Evolutionary conservation across 2,329 filamentous ascomycete genomes (phyloP).

Genomic region (Stagonosporopsis rhizophila): DNA sequence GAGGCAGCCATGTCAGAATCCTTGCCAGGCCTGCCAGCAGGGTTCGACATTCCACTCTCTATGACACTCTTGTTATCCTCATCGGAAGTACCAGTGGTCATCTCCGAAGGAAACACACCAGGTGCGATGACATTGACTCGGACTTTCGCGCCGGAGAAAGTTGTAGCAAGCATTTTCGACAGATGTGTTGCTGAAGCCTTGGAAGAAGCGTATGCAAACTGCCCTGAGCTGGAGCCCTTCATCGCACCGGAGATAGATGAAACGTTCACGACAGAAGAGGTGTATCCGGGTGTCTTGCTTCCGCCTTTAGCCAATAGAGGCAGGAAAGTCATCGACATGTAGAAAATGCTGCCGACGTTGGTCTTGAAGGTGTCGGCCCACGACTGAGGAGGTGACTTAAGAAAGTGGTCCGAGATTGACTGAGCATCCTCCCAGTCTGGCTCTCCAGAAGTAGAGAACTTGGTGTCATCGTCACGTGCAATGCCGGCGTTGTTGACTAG

Average conservation of each 20-base stretch:
- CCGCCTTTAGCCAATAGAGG: constrained; percentile 60
- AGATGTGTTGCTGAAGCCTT: constrained; percentile 60
- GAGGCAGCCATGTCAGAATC: constrained; percentile 59
- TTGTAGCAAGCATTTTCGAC: constrained; percentile 55
- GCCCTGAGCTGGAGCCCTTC: constrained; percentile 57
- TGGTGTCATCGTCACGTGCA: constrained; percentile 60
- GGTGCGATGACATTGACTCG: constrained; percentile 55
- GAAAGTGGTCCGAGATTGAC: constrained; percentile 60
- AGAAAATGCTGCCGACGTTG: constrained; percentile 60
- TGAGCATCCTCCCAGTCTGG: constrained; percentile 58
- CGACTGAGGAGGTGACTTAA: constrained; percentile 54
- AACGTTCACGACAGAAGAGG: constrained; percentile 62
- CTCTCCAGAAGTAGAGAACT: constrained; percentile 56
- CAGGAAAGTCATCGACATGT: constrained; percentile 62
- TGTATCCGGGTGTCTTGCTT: constrained; percentile 56
- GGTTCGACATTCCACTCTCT: constrained; percentile 53
- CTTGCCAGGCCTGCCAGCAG: constrained; percentile 44
- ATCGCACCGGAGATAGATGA: constrained; percentile 59
- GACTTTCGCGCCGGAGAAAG: constrained; percentile 53
- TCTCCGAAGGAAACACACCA: constrained; percentile 56
- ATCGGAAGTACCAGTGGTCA: constrained; percentile 56
- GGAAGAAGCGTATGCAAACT: constrained; percentile 60
- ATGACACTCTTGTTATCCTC: constrained; percentile 58
- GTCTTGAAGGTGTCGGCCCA: constrained; percentile 61
- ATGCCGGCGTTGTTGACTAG: constrained; percentile 63